Evolutionary conservation across 257 asterid genomes (phyloP), one percentile per base, ranked within the genome.

Genomic region (Nicotiana paniculata): DNA sequence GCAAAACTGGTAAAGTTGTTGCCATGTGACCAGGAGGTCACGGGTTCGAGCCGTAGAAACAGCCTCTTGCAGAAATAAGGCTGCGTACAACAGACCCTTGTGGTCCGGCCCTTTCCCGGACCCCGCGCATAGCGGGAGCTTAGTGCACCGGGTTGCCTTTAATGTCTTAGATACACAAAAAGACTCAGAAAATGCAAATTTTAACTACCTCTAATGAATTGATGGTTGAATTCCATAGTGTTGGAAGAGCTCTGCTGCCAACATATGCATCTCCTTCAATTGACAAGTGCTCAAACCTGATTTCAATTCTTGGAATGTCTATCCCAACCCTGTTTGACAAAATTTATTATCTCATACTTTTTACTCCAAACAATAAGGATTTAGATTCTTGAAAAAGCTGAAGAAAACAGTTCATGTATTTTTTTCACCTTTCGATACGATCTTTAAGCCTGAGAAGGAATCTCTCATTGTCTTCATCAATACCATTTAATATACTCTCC

Each of bases 161-260:
- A 43, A 43, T 43, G 12, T 43, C 51, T 9, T 43, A 9, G 51
- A 43, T 43, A 66, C 12, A 33, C 26, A 79, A 62, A 62, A 24
- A 15, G 17, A 79, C 26, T 62, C 46, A 51, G 26, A 39, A 17
- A 24, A 26, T 57, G 69, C 17, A 57, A 78, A 37, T 43, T 39
- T 43, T 79, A 82, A 68, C 39, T 84, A 91, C 97, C 94, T 93
- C 97, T 55, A 93, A 17, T 10, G 90, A 85, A 82, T 93, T 91
- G 46, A 93, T 82, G 11, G 93, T 89, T 46, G 94, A 88, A 78
- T 93, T 93, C 74, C 88, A 74, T 53, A 93, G 90, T 82, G 97
- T 93, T 72, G 97, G 97, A 85, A 93, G 97, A n/a, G 97, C 97
- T 80, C 97, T 88, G 79, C 89, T 89, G 64, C 96, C 96, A 64